phyloP scores from a whole-genome alignment of 1,284 basidiomycete genomes.

The Puccinia hordei region DNA sequence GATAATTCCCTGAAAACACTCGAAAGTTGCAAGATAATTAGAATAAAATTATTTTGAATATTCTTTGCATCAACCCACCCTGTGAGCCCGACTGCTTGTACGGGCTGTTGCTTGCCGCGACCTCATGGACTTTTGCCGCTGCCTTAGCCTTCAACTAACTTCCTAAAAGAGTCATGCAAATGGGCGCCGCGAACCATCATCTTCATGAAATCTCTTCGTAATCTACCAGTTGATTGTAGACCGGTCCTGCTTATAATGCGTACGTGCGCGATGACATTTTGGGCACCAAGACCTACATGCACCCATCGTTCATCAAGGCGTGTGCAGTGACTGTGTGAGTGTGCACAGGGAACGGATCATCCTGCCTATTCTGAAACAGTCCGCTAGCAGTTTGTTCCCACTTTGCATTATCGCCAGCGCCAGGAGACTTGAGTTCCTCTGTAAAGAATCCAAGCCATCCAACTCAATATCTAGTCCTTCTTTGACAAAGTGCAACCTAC shows the following conservation, averaged over 20 bases:
- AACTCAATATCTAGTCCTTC: not conserved
- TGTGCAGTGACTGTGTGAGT: not conserved
- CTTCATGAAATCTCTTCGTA: not conserved
- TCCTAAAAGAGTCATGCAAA: not conserved
- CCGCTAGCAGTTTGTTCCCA: not conserved
- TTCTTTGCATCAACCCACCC: too few species aligned
- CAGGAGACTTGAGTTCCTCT: not conserved
- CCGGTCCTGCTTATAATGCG: not conserved
- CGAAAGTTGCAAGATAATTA: too few species aligned
- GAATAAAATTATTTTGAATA: too few species aligned
- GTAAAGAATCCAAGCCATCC: not conserved
- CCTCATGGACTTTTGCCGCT: conserved; percentile 5
- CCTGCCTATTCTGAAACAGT: not conserved
- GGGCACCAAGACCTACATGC: not conserved
- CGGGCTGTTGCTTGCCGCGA: not conserved
- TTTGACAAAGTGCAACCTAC: not conserved
- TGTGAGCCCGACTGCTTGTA: too few species aligned
- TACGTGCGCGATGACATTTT: not conserved
- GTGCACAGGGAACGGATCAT: too few species aligned
- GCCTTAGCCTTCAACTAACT: too few species aligned
- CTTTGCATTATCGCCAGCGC: not conserved
- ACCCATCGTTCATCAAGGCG: not conserved
- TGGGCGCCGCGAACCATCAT: not conserved
- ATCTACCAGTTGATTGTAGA: not conserved
- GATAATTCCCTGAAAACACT: too few species aligned